Base-by-base conservation (phyloP, 73 alveolate species). In the Blepharisma stoltei region DNA sequence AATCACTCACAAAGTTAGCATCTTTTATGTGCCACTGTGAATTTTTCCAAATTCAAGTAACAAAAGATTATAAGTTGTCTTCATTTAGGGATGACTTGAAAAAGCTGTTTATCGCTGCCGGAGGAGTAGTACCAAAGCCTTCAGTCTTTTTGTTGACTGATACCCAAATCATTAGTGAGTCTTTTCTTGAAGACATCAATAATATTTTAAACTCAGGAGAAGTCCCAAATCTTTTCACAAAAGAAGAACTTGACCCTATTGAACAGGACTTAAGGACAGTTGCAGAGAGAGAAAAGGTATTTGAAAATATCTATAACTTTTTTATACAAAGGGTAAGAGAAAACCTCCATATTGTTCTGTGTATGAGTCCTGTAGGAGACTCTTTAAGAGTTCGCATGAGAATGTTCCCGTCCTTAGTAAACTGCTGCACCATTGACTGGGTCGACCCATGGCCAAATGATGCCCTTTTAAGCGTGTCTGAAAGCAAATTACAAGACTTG, bases 401-500 rank as follows among this genome's bases (percentile, higher is more conserved):
- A 54, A 97, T 89, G 95, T 98, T 98, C 98, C 99, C 99, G 4
- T 95, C 99, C 0, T 86, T 98, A 67, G 99, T 98, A 47, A 97
- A 98, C 80, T 97, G 99, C 91, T 96, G 99, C 80, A 97, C 99
- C 70, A 84, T 98, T 77, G 99, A 98, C 87, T 98, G 99, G 99
- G 97, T 97, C 88, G 87, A 93, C 80, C 92, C 99, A 46, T 98
- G 99, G 99, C 99, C 99, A 37, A 97, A 94, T 54, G 99, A 97
- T 86, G 99, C 99, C 32, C 81, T 97, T 25, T 97, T 89, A 37
- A 85, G 97, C 54, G 99, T 97, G 54, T 99, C 99, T 5, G 89
- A 89, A 81, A 94, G 21, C 21, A 60, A 60, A 4, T 4, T 60
- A 9, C 21, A 21, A 37, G 77, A 60, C 3, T 27, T 60, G 21